Base-by-base conservation (phyloP, 139 green algal genomes). In the Penium margaritaceum region DNA sequence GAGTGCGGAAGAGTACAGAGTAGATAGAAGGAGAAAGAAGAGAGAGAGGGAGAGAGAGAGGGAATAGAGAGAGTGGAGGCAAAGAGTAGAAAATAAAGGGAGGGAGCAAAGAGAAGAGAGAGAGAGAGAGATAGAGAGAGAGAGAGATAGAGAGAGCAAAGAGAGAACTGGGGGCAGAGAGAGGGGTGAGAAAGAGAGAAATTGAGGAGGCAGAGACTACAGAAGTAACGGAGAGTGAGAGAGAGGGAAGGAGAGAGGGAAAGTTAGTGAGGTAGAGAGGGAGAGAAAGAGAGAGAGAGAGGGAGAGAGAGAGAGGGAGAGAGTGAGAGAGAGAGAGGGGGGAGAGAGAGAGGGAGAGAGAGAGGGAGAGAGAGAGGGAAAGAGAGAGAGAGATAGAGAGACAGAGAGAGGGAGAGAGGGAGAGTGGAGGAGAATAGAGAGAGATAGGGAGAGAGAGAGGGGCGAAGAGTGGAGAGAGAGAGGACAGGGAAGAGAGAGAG, bases 371-470 rank as follows among this genome's bases (percentile, higher is more conserved):
- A 57, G 46, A 57, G 46, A 21, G 46, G 21, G 46, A 57, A 21
- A 21, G 46, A 57, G 46, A 57, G 46, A 21, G 46, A 57, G 46
- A 57, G 46, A 21, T 19, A 57, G 46, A 57, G 46, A 21, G 46
- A 57, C 21, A 57, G 46, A 21, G 46, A 57, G 46, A 57, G 46
- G 46, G 46, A 57, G 46, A 57, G 46, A 21, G 46, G 21, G 46
- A 57, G 46, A 21, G 46, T n/a, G 46, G 21, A 21, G 46, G 46
- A 57, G 46, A 57, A 21, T 19, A 21, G 21, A 21, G 21, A 21
- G 46, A 21, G 21, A 21, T n/a, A 21, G 46, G 46, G 21, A 21
- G 21, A 21, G 46, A 21, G 21, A 21, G 21, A 21, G 46, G 46
- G 21, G 46, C 19, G 46, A 21, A 21, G 21, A 21, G 21, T 19